Evolutionary conservation across 1,284 basidiomycete genomes (phyloP).

Genomic region (Ceratobasidium sp.): DNA sequence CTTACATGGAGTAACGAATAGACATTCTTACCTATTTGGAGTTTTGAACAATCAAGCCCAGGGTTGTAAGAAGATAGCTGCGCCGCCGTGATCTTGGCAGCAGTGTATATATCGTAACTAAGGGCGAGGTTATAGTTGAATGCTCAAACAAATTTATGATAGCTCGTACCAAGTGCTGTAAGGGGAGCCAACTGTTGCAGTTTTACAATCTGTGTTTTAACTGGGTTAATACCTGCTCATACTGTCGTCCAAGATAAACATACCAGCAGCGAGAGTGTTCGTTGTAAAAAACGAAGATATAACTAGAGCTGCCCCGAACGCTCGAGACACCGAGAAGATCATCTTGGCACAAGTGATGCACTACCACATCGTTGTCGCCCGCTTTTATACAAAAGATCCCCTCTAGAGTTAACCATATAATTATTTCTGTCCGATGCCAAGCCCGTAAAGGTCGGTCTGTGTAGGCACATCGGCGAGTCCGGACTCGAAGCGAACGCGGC

Average conservation of each 20-base stretch:
- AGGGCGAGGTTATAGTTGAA: not conserved
- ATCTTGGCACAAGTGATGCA: no score
- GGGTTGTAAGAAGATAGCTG: constrained; percentile 33
- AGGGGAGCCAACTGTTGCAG: constrained; percentile 32
- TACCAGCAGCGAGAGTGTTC: constrained; percentile 17
- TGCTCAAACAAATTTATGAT: not conserved
- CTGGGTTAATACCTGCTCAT: not conserved
- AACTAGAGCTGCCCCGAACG: constrained; percentile 1
- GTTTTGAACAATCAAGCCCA: constrained; percentile 14
- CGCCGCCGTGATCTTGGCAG: constrained; percentile 22
- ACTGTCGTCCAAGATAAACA: not conserved
- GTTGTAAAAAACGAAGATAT: constrained; percentile 15
- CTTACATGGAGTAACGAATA: no score
- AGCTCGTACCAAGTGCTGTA: constrained; percentile 15
- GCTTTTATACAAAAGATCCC: not conserved
- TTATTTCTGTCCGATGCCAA: not conserved
- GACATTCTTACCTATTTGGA: constrained; percentile 16
- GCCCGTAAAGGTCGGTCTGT: not conserved
- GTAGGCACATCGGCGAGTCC: not conserved
- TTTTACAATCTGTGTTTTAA: constrained; percentile 11
- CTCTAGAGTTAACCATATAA: not conserved
- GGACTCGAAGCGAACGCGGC: not conserved
- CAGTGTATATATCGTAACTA: constrained; percentile 36
- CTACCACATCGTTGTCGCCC: not conserved
- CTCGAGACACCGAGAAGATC: not conserved